These are phyloP conservation scores for Podaxis mareebaensis DNA, from an alignment of 768 basidiomycete species.

Conservation along the genomic window DNA sequence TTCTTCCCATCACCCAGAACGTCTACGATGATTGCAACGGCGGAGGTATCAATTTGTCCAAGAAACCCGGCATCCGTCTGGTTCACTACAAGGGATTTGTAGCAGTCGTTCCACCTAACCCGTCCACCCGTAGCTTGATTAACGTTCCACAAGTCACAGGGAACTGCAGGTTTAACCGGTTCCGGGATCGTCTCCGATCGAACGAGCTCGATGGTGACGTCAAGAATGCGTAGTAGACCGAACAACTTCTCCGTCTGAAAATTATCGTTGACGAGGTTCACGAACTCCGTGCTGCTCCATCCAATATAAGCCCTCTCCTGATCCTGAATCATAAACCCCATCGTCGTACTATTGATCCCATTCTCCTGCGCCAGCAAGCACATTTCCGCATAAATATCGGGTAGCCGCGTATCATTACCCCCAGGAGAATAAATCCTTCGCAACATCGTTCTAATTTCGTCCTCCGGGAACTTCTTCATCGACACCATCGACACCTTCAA, in stretches of 20 bases:
- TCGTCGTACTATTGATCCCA: slow-evolving; percentile 12
- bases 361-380: slow-evolving; percentile 16
- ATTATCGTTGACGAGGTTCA: not conserved
- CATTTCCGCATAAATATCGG: slow-evolving; percentile 4
- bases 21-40: slow-evolving; percentile 18
- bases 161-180: slow-evolving; percentile 14
- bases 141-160: slow-evolving; percentile 11
- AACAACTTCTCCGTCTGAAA: not conserved
- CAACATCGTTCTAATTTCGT: slow-evolving; percentile 18
- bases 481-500: slow-evolving; percentile 19
- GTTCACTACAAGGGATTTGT: not conserved
- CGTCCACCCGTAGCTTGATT: slow-evolving; percentile 21
- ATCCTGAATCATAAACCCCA: slow-evolving; percentile 16
- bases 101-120: slow-evolving; percentile 17
- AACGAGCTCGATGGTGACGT: slow-evolving; percentile 15
- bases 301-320: not conserved
- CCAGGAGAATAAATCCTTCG: slow-evolving; percentile 16
- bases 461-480: slow-evolving; percentile 10
- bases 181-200: slow-evolving; percentile 18
- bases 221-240: slow-evolving; percentile 2
- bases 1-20: slow-evolving; percentile 22
- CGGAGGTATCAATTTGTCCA: slow-evolving; percentile 21
- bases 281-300: slow-evolving; percentile 17
- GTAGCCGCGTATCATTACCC: slow-evolving; percentile 3
- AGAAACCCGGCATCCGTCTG: slow-evolving; percentile 15